These are phyloP conservation scores for Skeletonema marinoi DNA, from an alignment of 108 stramenopile species.

Conservation along the genomic window DNA sequence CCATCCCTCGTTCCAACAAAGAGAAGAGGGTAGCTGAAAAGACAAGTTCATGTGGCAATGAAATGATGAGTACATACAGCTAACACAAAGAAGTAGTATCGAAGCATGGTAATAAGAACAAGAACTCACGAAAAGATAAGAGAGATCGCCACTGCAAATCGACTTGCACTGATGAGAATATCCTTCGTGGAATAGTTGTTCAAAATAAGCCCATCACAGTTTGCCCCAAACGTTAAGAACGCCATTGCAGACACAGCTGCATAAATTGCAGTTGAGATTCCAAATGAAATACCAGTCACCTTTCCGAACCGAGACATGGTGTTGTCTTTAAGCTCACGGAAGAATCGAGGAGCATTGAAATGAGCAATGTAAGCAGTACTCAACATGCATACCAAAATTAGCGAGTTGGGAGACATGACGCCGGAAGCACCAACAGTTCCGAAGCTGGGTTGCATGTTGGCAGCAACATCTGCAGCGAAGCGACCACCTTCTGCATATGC, in stretches of 20 bases:
- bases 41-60: neutral
- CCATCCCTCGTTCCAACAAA: slow-evolving; percentile 90
- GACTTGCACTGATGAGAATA: slow-evolving; percentile 80
- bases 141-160: slow-evolving; percentile 91
- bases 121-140: slow-evolving; percentile 69
- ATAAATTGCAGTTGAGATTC: slow-evolving; percentile 71
- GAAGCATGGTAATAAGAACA: neutral
- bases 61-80: neutral
- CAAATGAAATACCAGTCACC: slow-evolving; percentile 84
- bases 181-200: slow-evolving; percentile 95
- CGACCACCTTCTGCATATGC: slow-evolving; percentile 71
- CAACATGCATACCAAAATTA: slow-evolving; percentile 94
- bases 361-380: slow-evolving; percentile 95
- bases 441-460: slow-evolving; percentile 68
- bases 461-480: slow-evolving; percentile 65
- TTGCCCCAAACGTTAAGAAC: slow-evolving; percentile 92
- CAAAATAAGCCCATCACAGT: slow-evolving; percentile 88
- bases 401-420: slow-evolving; percentile 73
- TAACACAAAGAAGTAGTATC: neutral
- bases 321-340: slow-evolving; percentile 91
- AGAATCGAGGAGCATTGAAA: slow-evolving; percentile 94
- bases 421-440: slow-evolving; percentile 72
- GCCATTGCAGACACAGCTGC: slow-evolving; percentile 81
- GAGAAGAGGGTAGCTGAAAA: slow-evolving; percentile 56
- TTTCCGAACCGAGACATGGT: slow-evolving; percentile 85